Base-by-base conservation (phyloP, 805 yeast genomes). In the Spathaspora hagerdaliae region DNA sequence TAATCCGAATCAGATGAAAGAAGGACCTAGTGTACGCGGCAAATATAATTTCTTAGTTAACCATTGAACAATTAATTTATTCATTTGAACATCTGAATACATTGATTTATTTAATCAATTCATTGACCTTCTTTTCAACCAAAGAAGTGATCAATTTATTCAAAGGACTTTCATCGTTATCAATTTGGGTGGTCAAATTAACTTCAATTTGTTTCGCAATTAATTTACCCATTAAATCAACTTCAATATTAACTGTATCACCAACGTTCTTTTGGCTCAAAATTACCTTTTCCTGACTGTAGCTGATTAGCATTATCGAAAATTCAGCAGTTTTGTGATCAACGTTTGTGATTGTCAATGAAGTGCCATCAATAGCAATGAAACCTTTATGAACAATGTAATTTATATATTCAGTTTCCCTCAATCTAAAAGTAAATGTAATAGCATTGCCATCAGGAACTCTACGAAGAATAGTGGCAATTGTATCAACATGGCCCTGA, bases 321-420 rank as follows among this genome's bases (percentile, higher is more conserved):
- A 94, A 94, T 13, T 78, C 75, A 26, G 61, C 65, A 5, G 54
- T 59, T 6, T 57, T 59, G 54, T 82, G 81, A 59, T 90, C 83
- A 4, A 91, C 97, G 26, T 72, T 73, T 0, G 92, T 88, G 9
- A 94, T 83, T 0, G 99, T 94, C 52, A 94, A 74, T 19, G 96
- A 87, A 1, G 96, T 85, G 32, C 99, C 99, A 61, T 94, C 99
- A 13, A 94, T 68, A 26, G 94, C 81, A 47, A 94, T 85, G 58
- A 92, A 94, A 4, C 99, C 99, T 67, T 94, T 94, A 60, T 89
- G 96, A 9, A 94, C 98, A 49, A 94, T 84, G 61, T 84, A 94
- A 51, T 79, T 79, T 40, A 79, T 75, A 45, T 80, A 74, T 41
- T 79, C 75, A 14, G 61, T 55, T 49, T 89, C 94, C 47, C 85